Conservation (phyloP, 1,284 basidiomycete genomes). For the Heterobasidion annosum region DNA sequence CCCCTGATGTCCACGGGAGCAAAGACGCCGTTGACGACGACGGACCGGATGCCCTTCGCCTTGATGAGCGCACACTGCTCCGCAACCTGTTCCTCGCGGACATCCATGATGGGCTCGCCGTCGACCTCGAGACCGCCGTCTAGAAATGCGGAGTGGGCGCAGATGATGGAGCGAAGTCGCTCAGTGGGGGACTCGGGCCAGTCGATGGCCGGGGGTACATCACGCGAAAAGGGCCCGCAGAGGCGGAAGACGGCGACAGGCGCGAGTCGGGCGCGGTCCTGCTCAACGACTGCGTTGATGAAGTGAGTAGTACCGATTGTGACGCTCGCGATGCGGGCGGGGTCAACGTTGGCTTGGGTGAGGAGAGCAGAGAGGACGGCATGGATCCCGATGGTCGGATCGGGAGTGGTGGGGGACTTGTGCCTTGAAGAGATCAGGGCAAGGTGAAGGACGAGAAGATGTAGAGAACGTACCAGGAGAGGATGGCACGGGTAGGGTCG, state of each 20-base stretch:
- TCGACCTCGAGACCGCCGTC: slow-evolving; percentile 46
- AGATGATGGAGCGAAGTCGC: slow-evolving; percentile 25
- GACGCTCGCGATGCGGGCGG: slow-evolving; percentile 28
- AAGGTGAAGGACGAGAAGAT: not conserved
- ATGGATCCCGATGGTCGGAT: slow-evolving; percentile 45
- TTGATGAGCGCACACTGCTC: slow-evolving; percentile 32
- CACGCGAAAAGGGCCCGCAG: slow-evolving; percentile 34
- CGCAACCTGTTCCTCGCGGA: slow-evolving; percentile 30
- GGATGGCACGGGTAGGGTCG: slow-evolving; percentile 27
- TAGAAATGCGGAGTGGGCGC: slow-evolving; percentile 33
- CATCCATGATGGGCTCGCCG: slow-evolving; percentile 32
- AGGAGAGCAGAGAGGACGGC: slow-evolving; percentile 31
- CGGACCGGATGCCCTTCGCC: slow-evolving; percentile 25
- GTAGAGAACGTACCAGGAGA: slow-evolving; percentile 22
- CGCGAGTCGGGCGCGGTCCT: slow-evolving; percentile 33
- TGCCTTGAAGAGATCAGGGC: slow-evolving; percentile 12
- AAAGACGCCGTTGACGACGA: slow-evolving; percentile 39
- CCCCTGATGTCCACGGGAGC: slow-evolving; percentile 33
- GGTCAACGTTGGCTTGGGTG: slow-evolving; percentile 21
- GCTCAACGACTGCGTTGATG: slow-evolving; percentile 46
- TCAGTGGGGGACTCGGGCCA: slow-evolving; percentile 25
- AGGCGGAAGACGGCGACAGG: slow-evolving; percentile 47
- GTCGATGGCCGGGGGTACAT: slow-evolving; percentile 34
- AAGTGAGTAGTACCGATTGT: slow-evolving; percentile 42
- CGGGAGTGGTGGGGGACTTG: slow-evolving; percentile 42